phyloP scores from a whole-genome alignment of 2,329 filamentous ascomycete species.

The Nothophoma quercina region DNA sequence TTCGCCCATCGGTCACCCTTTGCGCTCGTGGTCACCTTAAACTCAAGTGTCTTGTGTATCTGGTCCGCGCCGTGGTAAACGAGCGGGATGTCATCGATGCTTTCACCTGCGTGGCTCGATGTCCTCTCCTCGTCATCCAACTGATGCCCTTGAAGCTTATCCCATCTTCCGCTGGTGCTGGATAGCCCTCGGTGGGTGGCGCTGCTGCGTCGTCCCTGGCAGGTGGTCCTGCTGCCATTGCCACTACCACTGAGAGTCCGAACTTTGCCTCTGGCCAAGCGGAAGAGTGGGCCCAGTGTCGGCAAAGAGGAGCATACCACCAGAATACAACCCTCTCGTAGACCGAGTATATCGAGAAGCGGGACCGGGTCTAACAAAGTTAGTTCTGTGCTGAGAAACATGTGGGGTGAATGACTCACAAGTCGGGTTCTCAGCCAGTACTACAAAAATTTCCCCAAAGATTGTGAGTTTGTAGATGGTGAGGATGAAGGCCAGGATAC shows the following conservation, averaged over 20 bases:
- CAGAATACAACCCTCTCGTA: constrained; percentile 13
- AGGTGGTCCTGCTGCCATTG: constrained; percentile 3
- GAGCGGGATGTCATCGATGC: constrained; percentile 6
- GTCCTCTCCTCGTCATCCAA: constrained; percentile 9
- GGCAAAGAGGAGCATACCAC: constrained; percentile 12
- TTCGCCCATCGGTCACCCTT: constrained; percentile 7
- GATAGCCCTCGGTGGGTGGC: constrained; percentile 5
- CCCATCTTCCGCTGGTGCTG: constrained; percentile 10
- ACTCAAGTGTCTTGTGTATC: constrained; percentile 9
- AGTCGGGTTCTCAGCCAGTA: constrained; percentile 7
- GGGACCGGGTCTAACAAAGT: constrained; percentile 8
- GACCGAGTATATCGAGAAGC: constrained; percentile 10
- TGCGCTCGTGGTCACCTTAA: constrained; percentile 8
- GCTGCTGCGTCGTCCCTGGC: constrained; percentile 5
- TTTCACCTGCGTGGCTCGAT: constrained; percentile 5
- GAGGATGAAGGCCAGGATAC: constrained; percentile 10
- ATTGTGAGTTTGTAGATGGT: constrained; percentile 12
- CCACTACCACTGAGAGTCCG: constrained; percentile 5
- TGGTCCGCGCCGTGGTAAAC: constrained; percentile 3
- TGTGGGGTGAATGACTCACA: constrained; percentile 5
- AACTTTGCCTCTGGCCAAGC: constrained; percentile 10
- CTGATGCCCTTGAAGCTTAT: constrained; percentile 7
- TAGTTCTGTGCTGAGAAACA: constrained; percentile 6
- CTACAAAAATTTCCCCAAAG: constrained; percentile 9
- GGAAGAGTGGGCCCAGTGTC: constrained; percentile 11